Base-by-base conservation (phyloP, 345 rosid species). In the Acer yangbiense region DNA sequence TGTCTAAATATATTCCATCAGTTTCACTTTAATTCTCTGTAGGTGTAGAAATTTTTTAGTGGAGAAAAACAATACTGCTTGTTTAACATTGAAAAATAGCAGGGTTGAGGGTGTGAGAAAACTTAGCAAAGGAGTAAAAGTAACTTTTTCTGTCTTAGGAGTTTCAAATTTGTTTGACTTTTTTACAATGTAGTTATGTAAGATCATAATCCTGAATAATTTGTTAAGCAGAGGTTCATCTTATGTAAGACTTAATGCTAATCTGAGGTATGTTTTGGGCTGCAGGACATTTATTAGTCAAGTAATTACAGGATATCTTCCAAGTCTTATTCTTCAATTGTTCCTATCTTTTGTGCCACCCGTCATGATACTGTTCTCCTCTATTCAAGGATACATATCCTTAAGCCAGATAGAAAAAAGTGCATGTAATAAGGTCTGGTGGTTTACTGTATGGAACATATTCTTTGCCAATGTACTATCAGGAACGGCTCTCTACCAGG, bases 231-330 rank as follows among this genome's bases (percentile, higher is more conserved):
- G 41, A 43, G 44, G 44, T 46, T 41, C 41, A 58, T 58, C 54
- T 74, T 41, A 27, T 72, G 18, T 55, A 27, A 57, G 16, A 68
- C 23, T 35, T 68, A 60, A 64, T 35, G 58, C 81, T 80, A 39
- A 82, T 67, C 21, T 67, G 41, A 55, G 32, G 64, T 58, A 52
- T 73, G 65, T 76, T 16, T 70, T 79, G 78, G 60, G 60, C 75
- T 88, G 88, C 93, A 95, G 99, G 85, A 72, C 88, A 57, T 78
- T 91, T 35, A 83, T 92, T 61, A 90, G 91, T 83, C 83, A 90
- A 81, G 86, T 93, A 81, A 86, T 95, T 77, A 93, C 97, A 3
- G 98, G 98, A 86, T 93, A 95, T 83, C 93, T 95, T 77, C 99
- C 99, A 9, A 93, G 93, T 88, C 89, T 95, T 44, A 74, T 92